A percentile compares a stretch with the other conserved stretches of the same genome.
Conservation (phyloP, 768 basidiomycete species). For the Tylopilus sp. region DNA sequence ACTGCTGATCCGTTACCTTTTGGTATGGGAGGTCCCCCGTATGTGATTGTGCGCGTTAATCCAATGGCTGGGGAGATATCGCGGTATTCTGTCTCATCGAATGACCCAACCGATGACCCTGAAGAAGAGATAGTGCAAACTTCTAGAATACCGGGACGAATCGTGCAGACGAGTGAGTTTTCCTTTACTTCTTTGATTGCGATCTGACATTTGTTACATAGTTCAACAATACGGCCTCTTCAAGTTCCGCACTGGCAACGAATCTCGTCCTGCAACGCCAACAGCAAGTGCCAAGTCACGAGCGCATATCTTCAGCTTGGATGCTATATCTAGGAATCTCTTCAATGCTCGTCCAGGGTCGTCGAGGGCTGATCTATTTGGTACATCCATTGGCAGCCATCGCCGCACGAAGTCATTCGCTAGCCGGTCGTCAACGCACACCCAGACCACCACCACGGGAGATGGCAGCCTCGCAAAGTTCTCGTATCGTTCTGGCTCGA, state of each 20-base stretch:
- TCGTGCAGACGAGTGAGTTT: constrained; percentile 77
- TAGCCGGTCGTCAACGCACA: constrained; percentile 72
- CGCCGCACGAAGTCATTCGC: constrained; percentile 59
- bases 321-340: constrained; percentile 86
- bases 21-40: constrained; percentile 65
- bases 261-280: constrained; percentile 81
- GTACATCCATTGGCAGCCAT: constrained; percentile 65
- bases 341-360: constrained; percentile 71
- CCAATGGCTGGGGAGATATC: constrained; percentile 82
- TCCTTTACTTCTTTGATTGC: background rate
- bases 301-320: constrained; percentile 85
- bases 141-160: constrained; percentile 64
- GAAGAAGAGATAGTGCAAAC: constrained; percentile 86
- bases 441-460: constrained; percentile 63
- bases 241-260: constrained; percentile 77
- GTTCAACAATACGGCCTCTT: constrained; percentile 89
- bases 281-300: constrained; percentile 68
- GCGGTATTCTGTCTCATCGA: constrained; percentile 73
- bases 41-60: constrained; percentile 77
- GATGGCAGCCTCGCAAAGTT: constrained; percentile 71
- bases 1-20: constrained; percentile 77
- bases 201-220: constrained; percentile 27
- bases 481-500: constrained; percentile 68
- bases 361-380: constrained; percentile 72
- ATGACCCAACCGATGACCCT: constrained; percentile 65